Conservation (phyloP, 148 eudicot species). For the Heliosperma pusillum region DNA sequence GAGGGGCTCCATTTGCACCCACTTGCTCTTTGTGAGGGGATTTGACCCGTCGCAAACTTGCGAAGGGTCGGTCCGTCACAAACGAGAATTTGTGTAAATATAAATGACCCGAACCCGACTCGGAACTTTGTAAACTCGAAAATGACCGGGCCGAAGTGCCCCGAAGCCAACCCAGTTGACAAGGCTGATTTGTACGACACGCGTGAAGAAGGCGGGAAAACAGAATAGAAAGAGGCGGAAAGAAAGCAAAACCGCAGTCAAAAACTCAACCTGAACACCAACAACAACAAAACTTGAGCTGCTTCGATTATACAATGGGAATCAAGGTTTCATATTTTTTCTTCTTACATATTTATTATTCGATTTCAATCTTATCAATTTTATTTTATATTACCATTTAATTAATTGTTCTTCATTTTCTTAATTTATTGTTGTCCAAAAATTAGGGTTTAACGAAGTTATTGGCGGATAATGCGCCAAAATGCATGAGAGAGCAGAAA, state of each 20-base stretch:
- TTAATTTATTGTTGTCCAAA: not conserved
- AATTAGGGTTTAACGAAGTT: conserved; percentile 97
- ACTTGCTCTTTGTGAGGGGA: no score
- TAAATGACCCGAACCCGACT: no score
- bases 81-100: no score
- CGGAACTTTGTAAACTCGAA: no score
- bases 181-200: not conserved
- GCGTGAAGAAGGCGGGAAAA: conserved; percentile 31
- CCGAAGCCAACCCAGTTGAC: not conserved
- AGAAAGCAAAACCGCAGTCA: not conserved
- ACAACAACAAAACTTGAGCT: conserved; percentile 11
- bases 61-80: no score
- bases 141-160: no score
- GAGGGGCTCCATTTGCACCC: no score
- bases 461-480: conserved; percentile 90
- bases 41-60: no score
- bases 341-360: not conserved
- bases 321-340: conserved; percentile 30
- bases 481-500: conserved; percentile 90
- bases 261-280: not conserved
- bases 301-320: conserved; percentile 26
- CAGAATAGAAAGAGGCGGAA: conserved; percentile 7
- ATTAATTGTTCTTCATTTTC: conserved; percentile 11
- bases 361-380: not conserved
- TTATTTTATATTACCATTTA: not conserved